phyloP scores from a whole-genome alignment of 345 rosid genomes.

The Rhodamnia rubescens region DNA sequence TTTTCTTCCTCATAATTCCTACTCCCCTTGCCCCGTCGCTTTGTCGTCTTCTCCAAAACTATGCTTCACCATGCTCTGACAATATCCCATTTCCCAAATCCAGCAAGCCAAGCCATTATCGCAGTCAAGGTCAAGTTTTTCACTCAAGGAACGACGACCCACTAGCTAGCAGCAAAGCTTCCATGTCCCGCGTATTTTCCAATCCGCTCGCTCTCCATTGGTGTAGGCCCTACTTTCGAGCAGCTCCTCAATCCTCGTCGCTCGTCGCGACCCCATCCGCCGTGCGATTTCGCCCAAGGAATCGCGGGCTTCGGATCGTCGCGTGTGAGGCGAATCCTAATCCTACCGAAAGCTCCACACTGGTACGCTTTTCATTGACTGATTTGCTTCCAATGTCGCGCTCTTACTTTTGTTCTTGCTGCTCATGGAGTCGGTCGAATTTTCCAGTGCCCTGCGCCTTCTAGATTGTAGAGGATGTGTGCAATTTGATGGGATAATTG shows the following conservation, averaged over 20 bases:
- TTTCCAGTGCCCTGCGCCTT: background rate
- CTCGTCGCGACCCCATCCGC: background rate
- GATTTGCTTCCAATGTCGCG: background rate
- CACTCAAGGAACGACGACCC: background rate
- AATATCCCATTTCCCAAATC: background rate
- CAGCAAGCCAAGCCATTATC: background rate
- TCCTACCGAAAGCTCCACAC: constrained; percentile 12
- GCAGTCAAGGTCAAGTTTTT: background rate
- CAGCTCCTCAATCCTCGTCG: background rate
- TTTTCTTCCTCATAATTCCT: background rate
- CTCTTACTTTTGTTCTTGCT: background rate
- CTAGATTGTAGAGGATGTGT: background rate
- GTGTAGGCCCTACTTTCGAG: constrained; percentile 16
- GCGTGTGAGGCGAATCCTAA: constrained; percentile 31
- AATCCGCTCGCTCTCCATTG: constrained; percentile 25
- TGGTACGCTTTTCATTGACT: background rate
- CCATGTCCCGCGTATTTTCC: constrained; percentile 29
- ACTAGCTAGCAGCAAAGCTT: background rate
- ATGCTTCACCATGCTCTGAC: background rate
- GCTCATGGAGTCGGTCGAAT: background rate
- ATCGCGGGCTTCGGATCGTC: constrained; percentile 10
- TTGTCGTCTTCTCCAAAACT: background rate
- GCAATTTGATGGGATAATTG: background rate
- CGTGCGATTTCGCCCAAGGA: background rate
- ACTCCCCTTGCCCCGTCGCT: background rate